Conservation (phyloP, 345 rosid species). For the Populus davidiana region DNA sequence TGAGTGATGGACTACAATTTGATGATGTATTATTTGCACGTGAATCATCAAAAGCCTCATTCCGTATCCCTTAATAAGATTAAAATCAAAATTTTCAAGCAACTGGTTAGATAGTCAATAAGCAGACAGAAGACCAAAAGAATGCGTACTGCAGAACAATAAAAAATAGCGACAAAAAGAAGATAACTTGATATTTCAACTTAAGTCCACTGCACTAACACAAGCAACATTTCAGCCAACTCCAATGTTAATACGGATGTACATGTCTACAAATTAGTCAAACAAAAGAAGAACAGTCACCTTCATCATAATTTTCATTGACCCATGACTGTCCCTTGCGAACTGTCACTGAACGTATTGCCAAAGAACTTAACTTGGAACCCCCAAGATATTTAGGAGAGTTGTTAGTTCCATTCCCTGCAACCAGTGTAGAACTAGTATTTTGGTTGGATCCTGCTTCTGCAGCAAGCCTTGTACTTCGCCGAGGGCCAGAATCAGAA, state of each 20-base stretch:
- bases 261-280: slow-evolving; percentile 7
- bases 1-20: slow-evolving; percentile 44
- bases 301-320: slow-evolving; percentile 89
- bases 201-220: slow-evolving; percentile 4
- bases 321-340: slow-evolving; percentile 90
- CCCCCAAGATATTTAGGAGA: slow-evolving; percentile 79
- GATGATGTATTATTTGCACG: slow-evolving; percentile 53
- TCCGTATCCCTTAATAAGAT: slow-evolving; percentile 54
- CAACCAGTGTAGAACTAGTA: slow-evolving; percentile 41
- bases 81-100: slow-evolving; percentile 12
- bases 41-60: slow-evolving; percentile 73
- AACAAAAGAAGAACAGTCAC: slow-evolving; percentile 36
- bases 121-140: slow-evolving; percentile 6
- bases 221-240: neutral
- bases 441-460: slow-evolving; percentile 63
- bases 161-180: neutral
- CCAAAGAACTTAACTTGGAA: slow-evolving; percentile 69
- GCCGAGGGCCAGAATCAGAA: slow-evolving; percentile 90
- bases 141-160: neutral
- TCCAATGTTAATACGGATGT: neutral
- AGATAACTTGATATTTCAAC: neutral
- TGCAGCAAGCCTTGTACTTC: slow-evolving; percentile 77
- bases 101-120: slow-evolving; percentile 12
- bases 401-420: slow-evolving; percentile 71
- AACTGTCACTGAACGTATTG: slow-evolving; percentile 76